Conservation (phyloP, 192 early-diverging fungal genomes). For the Coemansia sp. region DNA sequence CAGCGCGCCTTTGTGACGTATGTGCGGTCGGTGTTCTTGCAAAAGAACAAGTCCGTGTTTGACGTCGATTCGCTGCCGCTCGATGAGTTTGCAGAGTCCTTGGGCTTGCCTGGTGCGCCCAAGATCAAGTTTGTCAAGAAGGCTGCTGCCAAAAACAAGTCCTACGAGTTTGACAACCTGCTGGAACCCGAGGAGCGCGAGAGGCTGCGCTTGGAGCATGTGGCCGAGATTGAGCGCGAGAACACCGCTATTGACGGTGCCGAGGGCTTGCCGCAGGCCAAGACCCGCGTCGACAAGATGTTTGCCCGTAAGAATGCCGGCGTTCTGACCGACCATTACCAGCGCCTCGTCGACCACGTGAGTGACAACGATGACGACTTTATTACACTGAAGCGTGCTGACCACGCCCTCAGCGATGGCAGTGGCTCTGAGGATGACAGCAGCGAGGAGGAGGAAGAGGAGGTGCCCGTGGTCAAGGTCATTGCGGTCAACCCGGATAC, state of each 20-base stretch:
- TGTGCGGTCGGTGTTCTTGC: conserved; percentile 87
- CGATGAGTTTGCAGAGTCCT: conserved; percentile 80
- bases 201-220: conserved; percentile 12
- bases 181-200: conserved; percentile 49
- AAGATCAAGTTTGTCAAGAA: conserved; percentile 89
- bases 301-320: conserved; percentile 89
- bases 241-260: conserved; percentile 22
- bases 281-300: conserved; percentile 89
- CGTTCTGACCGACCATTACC: conserved; percentile 89
- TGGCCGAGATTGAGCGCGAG: conserved; percentile 29
- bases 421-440: conserved; percentile 34
- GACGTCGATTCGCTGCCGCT: conserved; percentile 81
- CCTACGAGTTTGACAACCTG: conserved; percentile 54
- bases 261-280: conserved; percentile 9
- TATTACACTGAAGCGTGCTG: conserved; percentile 75
- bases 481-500: conserved; percentile 38
- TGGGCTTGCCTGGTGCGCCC: conserved; percentile 95
- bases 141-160: conserved; percentile 62
- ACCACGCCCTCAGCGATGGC: conserved; percentile 71
- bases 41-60: conserved; percentile 89
- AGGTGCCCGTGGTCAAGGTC: conserved; percentile 52
- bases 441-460: conserved; percentile 37
- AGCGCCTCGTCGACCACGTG: conserved; percentile 69
- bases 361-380: conserved; percentile 70
- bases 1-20: conserved; percentile 97